Base-by-base conservation (phyloP, 768 basidiomycete genomes). In the Nevesoporus exiguus region DNA sequence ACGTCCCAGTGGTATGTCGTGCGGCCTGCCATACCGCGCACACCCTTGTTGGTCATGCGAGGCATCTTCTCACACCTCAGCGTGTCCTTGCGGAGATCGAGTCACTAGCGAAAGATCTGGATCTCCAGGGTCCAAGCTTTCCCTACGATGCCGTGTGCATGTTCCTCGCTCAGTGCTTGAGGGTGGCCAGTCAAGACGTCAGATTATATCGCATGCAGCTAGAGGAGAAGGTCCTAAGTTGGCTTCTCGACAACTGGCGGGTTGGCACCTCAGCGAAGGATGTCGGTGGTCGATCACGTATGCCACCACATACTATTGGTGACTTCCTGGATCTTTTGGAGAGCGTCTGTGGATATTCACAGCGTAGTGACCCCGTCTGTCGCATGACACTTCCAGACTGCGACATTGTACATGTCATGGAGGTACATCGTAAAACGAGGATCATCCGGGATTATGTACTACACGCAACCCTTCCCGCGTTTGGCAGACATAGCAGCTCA, bases 101-200 rank as follows among this genome's bases (percentile, higher is more conserved):
- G 65, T 75, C 77, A 0, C 74, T 98, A 44, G 80, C 84, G 1
- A 86, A 86, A 57, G 91, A 96, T 57, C 75, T 99, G 54, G 88
- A 92, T 58, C 80, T 97, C 15, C 96, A 98, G 71, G 95, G 94
- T 0, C 94, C 95, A 2, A 74, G 83, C 14, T 86, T 82, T 62
- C 93, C 94, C 0, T 89, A 80, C 62, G 97, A 99, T 65, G 85
- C 95, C 1, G 92, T 96, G 36, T 97, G 95, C 74, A 75, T 77
- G 52, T 93, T 98, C 66, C 76, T 98, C 43, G 73, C 80, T 6
- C 74, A 80, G 25, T 86, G 83, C 51, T 74, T 98, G 44, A 77
- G 75, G 17, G 74, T 92, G 22, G 85, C 92, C 0, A 84, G 81
- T 54, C 85, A 87, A 64, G 93, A 98, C 64, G 86, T 88, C 53